These are phyloP conservation scores for Paecilomyces sp. DNA, from an alignment of 2,329 filamentous ascomycete species.

Conservation along the genomic window DNA sequence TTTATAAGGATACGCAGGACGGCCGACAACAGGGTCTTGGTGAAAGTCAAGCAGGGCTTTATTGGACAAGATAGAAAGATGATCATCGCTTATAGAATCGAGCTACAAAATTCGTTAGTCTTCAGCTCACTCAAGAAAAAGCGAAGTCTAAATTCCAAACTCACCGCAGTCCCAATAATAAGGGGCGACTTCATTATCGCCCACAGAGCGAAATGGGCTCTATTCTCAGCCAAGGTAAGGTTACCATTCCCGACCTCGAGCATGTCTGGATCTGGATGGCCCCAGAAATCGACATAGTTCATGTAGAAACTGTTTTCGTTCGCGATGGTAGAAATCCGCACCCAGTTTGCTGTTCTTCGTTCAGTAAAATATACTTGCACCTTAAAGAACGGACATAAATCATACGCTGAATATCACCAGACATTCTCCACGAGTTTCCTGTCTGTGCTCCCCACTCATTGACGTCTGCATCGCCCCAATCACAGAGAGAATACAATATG, in stretches of 20 bases:
- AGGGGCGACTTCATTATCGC: conserved; percentile 45
- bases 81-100: conserved; percentile 24
- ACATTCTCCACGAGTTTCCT: conserved; percentile 41
- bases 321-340: conserved; percentile 34
- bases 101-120: conserved; percentile 17
- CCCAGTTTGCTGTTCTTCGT: conserved; percentile 15
- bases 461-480: conserved; percentile 48
- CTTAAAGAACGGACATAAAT: not conserved
- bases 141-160: not conserved
- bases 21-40: conserved; percentile 39
- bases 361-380: too few species aligned
- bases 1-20: conserved; percentile 37
- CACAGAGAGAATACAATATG: conserved; percentile 48
- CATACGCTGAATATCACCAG: conserved; percentile 24
- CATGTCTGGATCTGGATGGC: conserved; percentile 47
- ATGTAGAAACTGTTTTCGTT: conserved; percentile 44
- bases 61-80: conserved; percentile 39
- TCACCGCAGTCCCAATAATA: conserved; percentile 38
- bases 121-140: not conserved
- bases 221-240: conserved; percentile 39
- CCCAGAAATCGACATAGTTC: conserved; percentile 42
- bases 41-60: conserved; percentile 34
- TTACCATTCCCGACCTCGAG: conserved; percentile 45
- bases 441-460: conserved; percentile 44
- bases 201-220: conserved; percentile 48